A percentile compares a stretch with the other conserved stretches of the same genome.
Evolutionary conservation across 2,329 filamentous ascomycete genomes (phyloP).

Genomic region (Colletotrichum tropicicola): DNA sequence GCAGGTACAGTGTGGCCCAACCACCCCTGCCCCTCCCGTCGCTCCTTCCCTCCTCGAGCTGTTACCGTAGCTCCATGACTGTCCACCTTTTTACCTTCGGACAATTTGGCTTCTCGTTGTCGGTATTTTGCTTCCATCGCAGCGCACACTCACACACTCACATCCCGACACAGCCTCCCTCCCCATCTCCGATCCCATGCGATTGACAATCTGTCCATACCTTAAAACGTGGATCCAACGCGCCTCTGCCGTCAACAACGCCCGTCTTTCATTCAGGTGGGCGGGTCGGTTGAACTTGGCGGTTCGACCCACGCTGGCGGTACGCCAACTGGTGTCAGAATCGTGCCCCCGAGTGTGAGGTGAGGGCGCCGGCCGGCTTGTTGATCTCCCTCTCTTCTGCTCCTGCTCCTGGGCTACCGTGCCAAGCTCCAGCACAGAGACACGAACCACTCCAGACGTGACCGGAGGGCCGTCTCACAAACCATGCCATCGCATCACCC

Average conservation of each 20-base stretch:
- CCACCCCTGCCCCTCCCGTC: too few species aligned
- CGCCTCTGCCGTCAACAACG: neutral
- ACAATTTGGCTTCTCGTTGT: slow-evolving; percentile 7
- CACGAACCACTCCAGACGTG: neutral
- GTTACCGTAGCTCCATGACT: neutral
- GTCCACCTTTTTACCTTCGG: neutral
- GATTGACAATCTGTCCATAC: neutral
- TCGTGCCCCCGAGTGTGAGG: neutral
- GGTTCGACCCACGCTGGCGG: slow-evolving; percentile 26
- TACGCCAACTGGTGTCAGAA: slow-evolving; percentile 23
- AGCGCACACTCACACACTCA: neutral
- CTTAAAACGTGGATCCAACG: slow-evolving; percentile 25
- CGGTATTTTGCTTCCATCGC: neutral
- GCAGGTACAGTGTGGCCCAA: too few species aligned
- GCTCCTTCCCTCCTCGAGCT: neutral
- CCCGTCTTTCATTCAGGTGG: slow-evolving; percentile 18
- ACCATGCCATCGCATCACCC: slow-evolving; percentile 20
- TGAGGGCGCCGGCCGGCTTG: neutral
- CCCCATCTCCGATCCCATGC: neutral
- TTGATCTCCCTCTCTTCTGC: neutral
- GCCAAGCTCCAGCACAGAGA: slow-evolving; percentile 19
- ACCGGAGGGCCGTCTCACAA: slow-evolving; percentile 22
- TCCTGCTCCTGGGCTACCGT: neutral
- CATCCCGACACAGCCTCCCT: neutral
- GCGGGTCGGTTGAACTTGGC: slow-evolving; percentile 24